Evolutionary conservation across 2,329 filamentous ascomycete genomes (phyloP).

Genomic region (Verticillium zaregamsianum): DNA sequence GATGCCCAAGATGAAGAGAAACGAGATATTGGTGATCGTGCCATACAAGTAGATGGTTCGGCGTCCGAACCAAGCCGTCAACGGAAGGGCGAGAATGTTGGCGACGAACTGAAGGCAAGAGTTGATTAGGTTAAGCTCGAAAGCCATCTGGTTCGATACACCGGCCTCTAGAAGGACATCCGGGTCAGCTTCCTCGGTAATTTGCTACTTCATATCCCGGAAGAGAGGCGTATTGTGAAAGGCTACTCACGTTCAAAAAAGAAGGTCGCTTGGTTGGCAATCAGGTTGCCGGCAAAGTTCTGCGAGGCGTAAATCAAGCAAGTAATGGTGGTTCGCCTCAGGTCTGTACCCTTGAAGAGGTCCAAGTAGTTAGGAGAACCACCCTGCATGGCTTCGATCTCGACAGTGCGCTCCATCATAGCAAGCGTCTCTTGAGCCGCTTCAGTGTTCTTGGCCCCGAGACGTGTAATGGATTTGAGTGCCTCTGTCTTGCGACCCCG

Average conservation of each 20-base stretch:
- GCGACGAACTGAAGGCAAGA: constrained; percentile 57
- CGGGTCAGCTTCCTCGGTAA: no score
- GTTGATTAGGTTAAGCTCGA: constrained; percentile 46
- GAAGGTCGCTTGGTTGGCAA: constrained; percentile 59
- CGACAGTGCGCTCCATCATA: constrained; percentile 51
- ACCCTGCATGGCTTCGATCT: constrained; percentile 36
- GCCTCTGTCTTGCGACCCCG: no score
- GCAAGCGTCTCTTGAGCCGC: constrained; percentile 48
- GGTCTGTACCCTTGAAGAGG: constrained; percentile 48
- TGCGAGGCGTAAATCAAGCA: constrained; percentile 45
- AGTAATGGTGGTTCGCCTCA: constrained; percentile 51
- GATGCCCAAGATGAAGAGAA: constrained; percentile 56
- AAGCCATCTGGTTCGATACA: constrained; percentile 36
- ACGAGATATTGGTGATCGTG: constrained; percentile 44
- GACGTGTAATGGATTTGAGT: no score
- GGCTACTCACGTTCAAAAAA: constrained; percentile 42
- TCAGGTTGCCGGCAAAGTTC: constrained; percentile 51
- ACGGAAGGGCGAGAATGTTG: constrained; percentile 46
- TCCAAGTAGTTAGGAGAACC: constrained; percentile 40
- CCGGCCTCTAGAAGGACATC: constrained; percentile 28
- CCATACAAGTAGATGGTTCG: constrained; percentile 45
- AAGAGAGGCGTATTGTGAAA: no score
- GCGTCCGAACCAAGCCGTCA: constrained; percentile 45
- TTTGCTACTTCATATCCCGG: no score
- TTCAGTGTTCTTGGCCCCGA: constrained; percentile 23